Evolutionary conservation across 2,329 filamentous ascomycete species (phyloP).

Genomic region (Stagonosporopsis cucurbitacearum): DNA sequence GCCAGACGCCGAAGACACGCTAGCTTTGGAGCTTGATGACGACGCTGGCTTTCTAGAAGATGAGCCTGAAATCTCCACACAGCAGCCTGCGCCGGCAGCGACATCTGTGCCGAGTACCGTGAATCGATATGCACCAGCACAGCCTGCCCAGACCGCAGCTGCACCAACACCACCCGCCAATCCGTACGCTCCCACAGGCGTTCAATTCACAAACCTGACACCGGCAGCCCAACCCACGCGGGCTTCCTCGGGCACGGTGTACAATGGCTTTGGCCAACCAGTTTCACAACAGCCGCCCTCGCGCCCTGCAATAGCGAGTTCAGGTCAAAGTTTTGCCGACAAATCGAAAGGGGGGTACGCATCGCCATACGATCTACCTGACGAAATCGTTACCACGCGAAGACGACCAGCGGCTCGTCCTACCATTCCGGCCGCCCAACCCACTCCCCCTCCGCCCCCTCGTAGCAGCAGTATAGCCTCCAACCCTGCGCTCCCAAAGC

Average conservation of each 20-base stretch:
- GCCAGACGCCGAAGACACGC: slow-evolving; percentile 61
- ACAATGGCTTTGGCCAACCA: slow-evolving; percentile 42
- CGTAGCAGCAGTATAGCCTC: slow-evolving; percentile 66
- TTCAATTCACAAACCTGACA: slow-evolving; percentile 57
- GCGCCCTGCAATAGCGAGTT: slow-evolving; percentile 59
- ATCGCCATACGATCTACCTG: slow-evolving; percentile 93
- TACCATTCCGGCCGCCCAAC: slow-evolving; percentile 43
- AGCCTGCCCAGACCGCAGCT: slow-evolving; percentile 31
- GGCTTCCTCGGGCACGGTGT: slow-evolving; percentile 30
- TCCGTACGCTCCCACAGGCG: slow-evolving; percentile 59
- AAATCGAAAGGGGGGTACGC: slow-evolving; percentile 91
- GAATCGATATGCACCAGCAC: slow-evolving; percentile 47
- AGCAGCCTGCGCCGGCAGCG: slow-evolving; percentile 32
- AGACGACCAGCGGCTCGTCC: slow-evolving; percentile 57
- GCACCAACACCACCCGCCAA: slow-evolving; percentile 42
- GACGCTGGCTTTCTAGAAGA: slow-evolving; percentile 86
- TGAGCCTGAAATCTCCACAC: slow-evolving; percentile 52
- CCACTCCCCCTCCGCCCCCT: slow-evolving; percentile 61
- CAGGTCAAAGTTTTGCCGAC: slow-evolving; percentile 80
- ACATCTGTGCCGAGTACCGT: slow-evolving; percentile 23
- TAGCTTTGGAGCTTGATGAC: slow-evolving; percentile 75
- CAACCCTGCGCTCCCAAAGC: slow-evolving; percentile 26
- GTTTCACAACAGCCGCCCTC: slow-evolving; percentile 43
- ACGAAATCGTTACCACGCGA: slow-evolving; percentile 78
- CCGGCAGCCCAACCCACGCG: slow-evolving; percentile 29